Evolutionary conservation across 1,284 basidiomycete genomes (phyloP).

Genomic region (Cutaneotrichosporon curvatum): DNA sequence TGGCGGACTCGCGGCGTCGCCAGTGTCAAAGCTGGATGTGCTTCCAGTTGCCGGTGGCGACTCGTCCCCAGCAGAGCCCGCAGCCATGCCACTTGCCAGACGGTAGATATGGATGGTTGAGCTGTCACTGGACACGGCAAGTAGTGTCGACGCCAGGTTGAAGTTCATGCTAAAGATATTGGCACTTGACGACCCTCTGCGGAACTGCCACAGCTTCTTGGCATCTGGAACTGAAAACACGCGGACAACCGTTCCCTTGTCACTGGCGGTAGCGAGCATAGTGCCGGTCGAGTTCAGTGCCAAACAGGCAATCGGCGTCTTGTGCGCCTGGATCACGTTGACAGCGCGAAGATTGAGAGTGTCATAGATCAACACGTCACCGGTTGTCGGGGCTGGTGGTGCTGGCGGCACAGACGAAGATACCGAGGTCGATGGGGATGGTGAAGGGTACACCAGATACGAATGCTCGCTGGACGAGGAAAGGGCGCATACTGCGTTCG

Average conservation of each 20-base stretch:
- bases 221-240: constrained; percentile 87
- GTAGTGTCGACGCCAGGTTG: constrained; percentile 71
- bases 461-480: constrained; percentile 93
- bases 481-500: constrained; percentile 89
- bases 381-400: constrained; percentile 53
- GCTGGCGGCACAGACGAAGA: constrained; percentile 35
- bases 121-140: constrained; percentile 85
- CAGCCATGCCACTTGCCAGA: constrained; percentile 47
- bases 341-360: constrained; percentile 82
- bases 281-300: constrained; percentile 82
- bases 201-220: constrained; percentile 90
- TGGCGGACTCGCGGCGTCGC: constrained; percentile 28
- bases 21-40: constrained; percentile 19
- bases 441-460: constrained; percentile 92
- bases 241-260: constrained; percentile 95
- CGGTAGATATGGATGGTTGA: constrained; percentile 98
- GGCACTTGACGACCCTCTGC: constrained; percentile 78
- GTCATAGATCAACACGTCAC: constrained; percentile 89
- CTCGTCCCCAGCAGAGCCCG: constrained; percentile 3
- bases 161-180: constrained; percentile 88
- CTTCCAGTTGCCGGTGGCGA: constrained; percentile 7
- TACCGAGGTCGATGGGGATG: constrained; percentile 55
- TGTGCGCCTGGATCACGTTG: constrained; percentile 97
- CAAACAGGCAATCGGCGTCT: constrained; percentile 81
- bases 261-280: constrained; percentile 84